Conservation (phyloP, 805 yeast species). For the Wickerhamomyces strasburgensis region DNA sequence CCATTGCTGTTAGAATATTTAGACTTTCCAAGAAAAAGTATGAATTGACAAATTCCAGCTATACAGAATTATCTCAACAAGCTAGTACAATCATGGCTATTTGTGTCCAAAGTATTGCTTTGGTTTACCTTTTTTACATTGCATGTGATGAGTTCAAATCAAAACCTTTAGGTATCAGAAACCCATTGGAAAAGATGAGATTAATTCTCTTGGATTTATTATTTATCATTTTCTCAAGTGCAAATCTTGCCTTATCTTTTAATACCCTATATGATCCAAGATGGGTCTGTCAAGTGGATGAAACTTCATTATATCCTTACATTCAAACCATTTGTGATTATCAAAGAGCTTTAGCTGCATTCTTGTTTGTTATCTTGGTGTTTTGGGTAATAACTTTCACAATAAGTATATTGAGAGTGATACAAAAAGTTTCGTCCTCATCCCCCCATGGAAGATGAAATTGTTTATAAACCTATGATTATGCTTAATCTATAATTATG, state of each 20-base stretch:
- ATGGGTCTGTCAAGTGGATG: conserved; percentile 62
- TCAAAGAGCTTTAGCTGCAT: conserved; percentile 74
- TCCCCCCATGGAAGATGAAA: too few species aligned
- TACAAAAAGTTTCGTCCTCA: conserved; percentile 47
- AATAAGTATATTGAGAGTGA: conserved; percentile 76
- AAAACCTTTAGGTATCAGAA: conserved; percentile 84
- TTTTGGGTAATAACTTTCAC: conserved; percentile 86
- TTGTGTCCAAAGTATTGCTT: conserved; percentile 73
- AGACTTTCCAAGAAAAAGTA: conserved; percentile 29
- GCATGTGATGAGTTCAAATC: conserved; percentile 90
- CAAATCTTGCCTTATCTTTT: conserved; percentile 81
- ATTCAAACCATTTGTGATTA: conserved; percentile 60
- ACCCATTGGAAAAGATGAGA: conserved; percentile 78
- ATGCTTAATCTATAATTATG: too few species aligned
- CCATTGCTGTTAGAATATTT: conserved; percentile 60
- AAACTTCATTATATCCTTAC: conserved; percentile 27
- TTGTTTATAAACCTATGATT: too few species aligned
- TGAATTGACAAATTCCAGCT: conserved; percentile 10
- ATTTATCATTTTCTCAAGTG: conserved; percentile 84
- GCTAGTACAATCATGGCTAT: conserved; percentile 93
- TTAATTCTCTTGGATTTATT: conserved; percentile 77
- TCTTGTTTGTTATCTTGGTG: conserved; percentile 67
- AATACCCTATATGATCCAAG: conserved; percentile 72
- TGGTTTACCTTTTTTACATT: conserved; percentile 73
- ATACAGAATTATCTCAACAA: conserved; percentile 51